Evolutionary conservation across 768 basidiomycete species (phyloP).

Genomic region (Cyathus striatus): DNA sequence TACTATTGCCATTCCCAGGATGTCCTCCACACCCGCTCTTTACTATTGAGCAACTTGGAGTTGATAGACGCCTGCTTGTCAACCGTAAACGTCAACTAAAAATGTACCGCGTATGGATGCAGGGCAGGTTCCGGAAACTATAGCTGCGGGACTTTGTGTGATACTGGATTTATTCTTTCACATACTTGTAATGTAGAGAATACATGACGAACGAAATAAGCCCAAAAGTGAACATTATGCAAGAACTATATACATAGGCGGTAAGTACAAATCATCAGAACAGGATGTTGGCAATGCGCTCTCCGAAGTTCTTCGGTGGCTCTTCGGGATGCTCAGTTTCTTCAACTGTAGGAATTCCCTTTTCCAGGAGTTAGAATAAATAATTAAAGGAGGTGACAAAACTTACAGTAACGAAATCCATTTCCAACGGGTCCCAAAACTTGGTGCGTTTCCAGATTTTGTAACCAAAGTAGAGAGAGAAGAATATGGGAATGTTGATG

Average conservation of each 20-base stretch:
- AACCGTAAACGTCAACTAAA: constrained; percentile 93
- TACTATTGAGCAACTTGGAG: constrained; percentile 76
- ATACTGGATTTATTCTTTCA: neutral
- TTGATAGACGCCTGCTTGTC: constrained; percentile 85
- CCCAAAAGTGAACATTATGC: neutral
- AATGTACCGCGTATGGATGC: constrained; percentile 98
- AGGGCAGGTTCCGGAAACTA: constrained; percentile 71
- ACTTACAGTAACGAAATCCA: constrained; percentile 68
- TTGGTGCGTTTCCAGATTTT: constrained; percentile 34
- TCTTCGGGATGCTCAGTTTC: constrained; percentile 58
- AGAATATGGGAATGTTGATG: constrained; percentile 44
- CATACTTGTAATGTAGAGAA: no score
- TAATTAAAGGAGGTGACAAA: neutral
- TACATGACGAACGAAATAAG: no score
- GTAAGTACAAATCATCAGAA: constrained; percentile 34
- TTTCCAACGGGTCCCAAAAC: constrained; percentile 54
- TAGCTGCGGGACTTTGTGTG: constrained; percentile 9
- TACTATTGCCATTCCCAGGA: constrained; percentile 24
- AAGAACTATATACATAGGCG: neutral
- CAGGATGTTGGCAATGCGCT: constrained; percentile 43
- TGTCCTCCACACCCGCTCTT: constrained; percentile 61
- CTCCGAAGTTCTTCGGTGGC: constrained; percentile 43
- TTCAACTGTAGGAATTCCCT: constrained; percentile 66
- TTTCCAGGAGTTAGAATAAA: constrained; percentile 1
- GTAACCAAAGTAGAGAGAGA: constrained; percentile 37